These are phyloP conservation scores for Tubosaeta sp. DNA, from an alignment of 768 basidiomycete genomes.

Conservation along the genomic window DNA sequence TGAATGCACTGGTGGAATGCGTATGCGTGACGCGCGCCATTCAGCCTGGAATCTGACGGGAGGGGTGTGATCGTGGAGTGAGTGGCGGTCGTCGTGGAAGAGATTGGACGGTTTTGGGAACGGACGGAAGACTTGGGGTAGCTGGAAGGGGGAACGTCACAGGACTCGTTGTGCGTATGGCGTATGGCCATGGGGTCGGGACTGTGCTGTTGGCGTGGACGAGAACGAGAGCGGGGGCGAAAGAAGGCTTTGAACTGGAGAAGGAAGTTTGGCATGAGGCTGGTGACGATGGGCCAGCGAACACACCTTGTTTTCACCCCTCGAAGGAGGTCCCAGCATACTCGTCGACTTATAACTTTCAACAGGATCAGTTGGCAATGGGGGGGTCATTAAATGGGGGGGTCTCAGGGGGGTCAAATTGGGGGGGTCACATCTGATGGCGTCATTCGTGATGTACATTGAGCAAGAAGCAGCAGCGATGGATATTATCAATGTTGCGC, in stretches of 20 bases:
- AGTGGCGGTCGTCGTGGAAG: constrained; percentile 59
- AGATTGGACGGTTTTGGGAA: constrained; percentile 56
- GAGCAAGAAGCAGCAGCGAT: too few species aligned
- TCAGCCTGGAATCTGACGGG: constrained; percentile 38
- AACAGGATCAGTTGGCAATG: too few species aligned
- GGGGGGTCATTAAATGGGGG: neutral
- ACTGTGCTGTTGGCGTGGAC: constrained; percentile 26
- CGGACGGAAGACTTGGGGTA: constrained; percentile 42
- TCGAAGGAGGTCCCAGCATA: neutral
- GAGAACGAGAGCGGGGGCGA: constrained; percentile 49
- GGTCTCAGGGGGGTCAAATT: neutral
- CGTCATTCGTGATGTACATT: neutral
- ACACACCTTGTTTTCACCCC: constrained; percentile 43
- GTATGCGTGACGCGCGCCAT: constrained; percentile 16
- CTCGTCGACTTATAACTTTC: neutral
- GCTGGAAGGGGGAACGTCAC: constrained; percentile 16
- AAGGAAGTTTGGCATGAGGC: neutral
- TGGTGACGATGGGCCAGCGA: neutral
- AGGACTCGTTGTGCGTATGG: constrained; percentile 7
- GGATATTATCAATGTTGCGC: neutral
- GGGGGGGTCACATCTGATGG: neutral
- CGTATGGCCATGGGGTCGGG: constrained; percentile 9
- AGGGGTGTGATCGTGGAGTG: constrained; percentile 58
- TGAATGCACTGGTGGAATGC: constrained; percentile 12
- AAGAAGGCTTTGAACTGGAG: constrained; percentile 57